These are phyloP conservation scores for Calonectria hongkongensis DNA, from an alignment of 2,329 filamentous ascomycete species.

Conservation along the genomic window DNA sequence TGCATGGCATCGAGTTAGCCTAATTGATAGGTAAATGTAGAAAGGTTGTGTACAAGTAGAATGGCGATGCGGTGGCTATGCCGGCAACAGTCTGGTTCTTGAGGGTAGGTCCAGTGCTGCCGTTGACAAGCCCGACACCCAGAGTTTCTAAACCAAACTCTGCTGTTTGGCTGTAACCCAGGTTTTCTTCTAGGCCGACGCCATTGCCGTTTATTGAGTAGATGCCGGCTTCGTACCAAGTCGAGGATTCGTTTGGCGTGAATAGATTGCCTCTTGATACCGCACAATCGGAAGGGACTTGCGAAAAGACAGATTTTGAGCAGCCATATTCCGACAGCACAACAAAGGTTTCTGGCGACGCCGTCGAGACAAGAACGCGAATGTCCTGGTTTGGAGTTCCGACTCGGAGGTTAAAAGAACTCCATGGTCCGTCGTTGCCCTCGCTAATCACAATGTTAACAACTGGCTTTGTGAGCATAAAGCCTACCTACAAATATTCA, in stretches of 20 bases:
- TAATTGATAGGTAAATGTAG: neutral
- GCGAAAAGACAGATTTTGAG: neutral
- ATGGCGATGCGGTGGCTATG: neutral
- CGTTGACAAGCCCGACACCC: slow-evolving; percentile 18
- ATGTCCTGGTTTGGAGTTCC: slow-evolving; percentile 26
- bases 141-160: slow-evolving; percentile 26
- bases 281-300: slow-evolving; percentile 27
- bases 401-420: slow-evolving; percentile 28
- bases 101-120: slow-evolving; percentile 22
- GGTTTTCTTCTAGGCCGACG: slow-evolving; percentile 26
- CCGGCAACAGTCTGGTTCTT: slow-evolving; percentile 13
- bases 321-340: slow-evolving; percentile 25
- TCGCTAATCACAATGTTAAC: slow-evolving; percentile 3
- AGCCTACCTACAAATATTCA: slow-evolving; percentile 16
- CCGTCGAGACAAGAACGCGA: slow-evolving; percentile 26
- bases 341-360: slow-evolving; percentile 16
- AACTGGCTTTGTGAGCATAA: no score
- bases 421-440: slow-evolving; percentile 33
- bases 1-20: neutral
- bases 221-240: slow-evolving; percentile 18
- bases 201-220: slow-evolving; percentile 16
- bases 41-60: slow-evolving; percentile 3
- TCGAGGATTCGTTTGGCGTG: slow-evolving; percentile 18
- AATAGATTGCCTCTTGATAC: slow-evolving; percentile 19
- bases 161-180: slow-evolving; percentile 19